Conservation (phyloP, 495 filamentous ascomycete genomes). For the Xylona heveae region DNA sequence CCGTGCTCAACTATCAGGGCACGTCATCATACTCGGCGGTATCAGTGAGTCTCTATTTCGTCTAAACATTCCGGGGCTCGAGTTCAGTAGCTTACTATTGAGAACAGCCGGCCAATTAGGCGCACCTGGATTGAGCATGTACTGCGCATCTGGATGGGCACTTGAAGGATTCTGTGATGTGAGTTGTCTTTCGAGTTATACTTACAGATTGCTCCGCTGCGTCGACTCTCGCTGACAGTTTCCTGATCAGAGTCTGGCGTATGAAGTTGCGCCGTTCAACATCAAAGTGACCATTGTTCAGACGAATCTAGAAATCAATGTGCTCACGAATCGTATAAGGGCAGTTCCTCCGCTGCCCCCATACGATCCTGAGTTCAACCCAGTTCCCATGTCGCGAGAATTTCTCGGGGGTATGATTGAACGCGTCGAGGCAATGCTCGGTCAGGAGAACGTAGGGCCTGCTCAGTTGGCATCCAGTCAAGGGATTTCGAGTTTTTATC, state of each 20-base stretch:
- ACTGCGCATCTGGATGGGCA: constrained; percentile 83
- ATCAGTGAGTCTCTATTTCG: constrained; percentile 34
- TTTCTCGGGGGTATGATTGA: constrained; percentile 57
- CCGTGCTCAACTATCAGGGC: constrained; percentile 55
- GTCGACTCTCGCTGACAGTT: not conserved
- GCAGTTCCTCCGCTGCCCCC: constrained; percentile 53
- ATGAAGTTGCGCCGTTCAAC: constrained; percentile 94
- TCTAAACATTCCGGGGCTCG: too few species aligned
- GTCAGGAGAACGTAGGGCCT: not conserved
- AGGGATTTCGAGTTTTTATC: constrained; percentile 51
- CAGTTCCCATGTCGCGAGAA: constrained; percentile 58
- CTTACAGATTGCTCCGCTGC: not conserved
- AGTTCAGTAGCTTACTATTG: not conserved
- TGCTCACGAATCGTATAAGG: constrained; percentile 68
- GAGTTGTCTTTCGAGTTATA: constrained; percentile 5
- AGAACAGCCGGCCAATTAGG: not conserved
- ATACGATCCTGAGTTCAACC: constrained; percentile 53
- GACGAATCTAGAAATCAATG: constrained; percentile 63
- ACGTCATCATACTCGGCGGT: constrained; percentile 76
- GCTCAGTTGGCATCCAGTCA: constrained; percentile 20
- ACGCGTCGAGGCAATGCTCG: constrained; percentile 16
- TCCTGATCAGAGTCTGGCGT: constrained; percentile 48
- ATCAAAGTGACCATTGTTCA: constrained; percentile 91
- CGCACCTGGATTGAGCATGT: constrained; percentile 61
- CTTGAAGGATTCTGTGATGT: constrained; percentile 93